Evolutionary conservation across 306 rosid species (phyloP), one percentile per base, ranked within the genome.

Genomic region (Cicer arietinum): DNA sequence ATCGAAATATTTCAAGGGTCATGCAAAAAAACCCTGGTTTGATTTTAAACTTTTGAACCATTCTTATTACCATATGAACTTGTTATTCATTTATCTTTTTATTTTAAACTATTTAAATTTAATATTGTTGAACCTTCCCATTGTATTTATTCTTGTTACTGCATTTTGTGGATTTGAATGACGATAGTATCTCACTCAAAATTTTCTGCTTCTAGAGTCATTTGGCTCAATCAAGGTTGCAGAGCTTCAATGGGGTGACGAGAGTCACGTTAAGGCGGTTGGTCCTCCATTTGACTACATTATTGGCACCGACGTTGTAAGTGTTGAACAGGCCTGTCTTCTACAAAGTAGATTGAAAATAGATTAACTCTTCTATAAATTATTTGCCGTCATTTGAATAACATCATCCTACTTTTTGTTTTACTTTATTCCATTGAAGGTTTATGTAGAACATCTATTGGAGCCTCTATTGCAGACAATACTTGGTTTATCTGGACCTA

Each of bases 301-400:
- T 72, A 86, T 94, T 61, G 97, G 98, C 84, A 94, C 98, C 61
- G 97, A 94, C 22, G 89, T 94, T 80, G 98, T 91, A 87, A 87
- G 96, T 71, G 41, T 66, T 46, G 65, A 53, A 13, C 81, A 50
- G 14, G 11, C 65, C 50, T 78, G 57, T 78, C 73, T 74, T 67
- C 78, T 54, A 17, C 39, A 67, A 17, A 61, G 46, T 47, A 52
- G 64, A 65, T 10, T 16, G 64, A 72, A 3, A 30, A 84, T 17
- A 10, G 20, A 45, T 58, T 43, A 12, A 69, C 10, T 10, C 68
- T 8, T 37, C 5, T 6, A 63, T 7, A 67, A 65, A 58, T 57
- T 46, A 7, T 64, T 10, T 54, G 14, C 50, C 10, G 63, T 74
- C 10, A 42, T 73, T 54, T 65, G 3, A 72, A 17, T 67, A 72